A percentile compares a stretch with the other conserved stretches of the same genome.
phyloP scores from a whole-genome alignment of 495 filamentous ascomycete genomes.

The Talaromyces thailandensis region DNA sequence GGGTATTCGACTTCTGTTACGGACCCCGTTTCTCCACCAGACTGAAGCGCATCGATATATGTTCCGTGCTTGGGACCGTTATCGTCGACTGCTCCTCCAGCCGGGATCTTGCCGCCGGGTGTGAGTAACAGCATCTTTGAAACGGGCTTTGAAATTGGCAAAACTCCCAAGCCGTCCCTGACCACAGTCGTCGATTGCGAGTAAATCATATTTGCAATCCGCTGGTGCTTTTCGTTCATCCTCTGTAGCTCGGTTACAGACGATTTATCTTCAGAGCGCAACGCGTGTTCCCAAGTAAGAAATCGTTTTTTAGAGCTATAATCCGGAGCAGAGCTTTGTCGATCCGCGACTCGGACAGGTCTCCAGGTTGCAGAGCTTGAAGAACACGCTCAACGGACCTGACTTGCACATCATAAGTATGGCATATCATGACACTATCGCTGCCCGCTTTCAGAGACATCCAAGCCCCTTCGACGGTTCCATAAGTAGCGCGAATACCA shows the following conservation, averaged over 20 bases:
- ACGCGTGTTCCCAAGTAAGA: constrained; percentile 20
- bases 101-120: constrained; percentile 29
- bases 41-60: constrained; percentile 20
- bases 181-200: constrained; percentile 34
- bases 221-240: constrained; percentile 14
- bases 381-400: constrained; percentile 31
- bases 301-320: constrained; percentile 25
- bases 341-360: constrained; percentile 20
- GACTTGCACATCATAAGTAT: constrained; percentile 38
- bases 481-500: constrained; percentile 36
- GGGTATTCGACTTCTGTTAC: constrained; percentile 28
- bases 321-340: constrained; percentile 30
- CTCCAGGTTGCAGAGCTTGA: constrained; percentile 29
- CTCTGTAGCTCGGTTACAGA: constrained; percentile 8
- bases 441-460: constrained; percentile 39
- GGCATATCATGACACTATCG: constrained; percentile 43
- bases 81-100: constrained; percentile 37
- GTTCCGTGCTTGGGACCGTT: constrained; percentile 19
- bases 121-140: constrained; percentile 32
- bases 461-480: constrained; percentile 36
- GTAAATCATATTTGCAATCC: constrained; percentile 27
- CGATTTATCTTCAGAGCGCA: constrained; percentile 7
- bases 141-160: constrained; percentile 23
- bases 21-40: constrained; percentile 12
- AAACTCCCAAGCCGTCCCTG: constrained; percentile 16